Evolutionary conservation across 2,329 filamentous ascomycete genomes (phyloP).

Genomic region (Bipolaris victoriae): DNA sequence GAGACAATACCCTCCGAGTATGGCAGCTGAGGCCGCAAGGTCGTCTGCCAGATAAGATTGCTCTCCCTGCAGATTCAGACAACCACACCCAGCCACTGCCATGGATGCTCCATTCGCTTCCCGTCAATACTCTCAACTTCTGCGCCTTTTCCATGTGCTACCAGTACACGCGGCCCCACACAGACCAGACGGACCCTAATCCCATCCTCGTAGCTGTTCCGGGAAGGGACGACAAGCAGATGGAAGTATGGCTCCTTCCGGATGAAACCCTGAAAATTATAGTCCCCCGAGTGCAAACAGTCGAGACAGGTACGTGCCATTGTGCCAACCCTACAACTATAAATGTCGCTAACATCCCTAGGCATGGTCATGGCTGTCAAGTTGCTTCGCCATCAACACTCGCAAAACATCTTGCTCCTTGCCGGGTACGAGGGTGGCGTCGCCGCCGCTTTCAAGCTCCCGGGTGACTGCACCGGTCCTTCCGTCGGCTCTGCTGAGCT

Average conservation of each 20-base stretch:
- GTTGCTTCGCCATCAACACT: slow-evolving; percentile 34
- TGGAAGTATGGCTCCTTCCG: slow-evolving; percentile 86
- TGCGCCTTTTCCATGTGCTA: slow-evolving; percentile 76
- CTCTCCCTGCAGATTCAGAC: slow-evolving; percentile 71
- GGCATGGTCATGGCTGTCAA: slow-evolving; percentile 90
- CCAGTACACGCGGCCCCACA: not conserved
- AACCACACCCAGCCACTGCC: slow-evolving; percentile 64
- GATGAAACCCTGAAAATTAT: slow-evolving; percentile 71
- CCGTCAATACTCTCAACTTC: slow-evolving; percentile 95
- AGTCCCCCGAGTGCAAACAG: slow-evolving; percentile 54
- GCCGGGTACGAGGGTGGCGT: slow-evolving; percentile 88
- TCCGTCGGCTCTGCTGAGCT: slow-evolving; percentile 50
- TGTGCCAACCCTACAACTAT: slow-evolving; percentile 35
- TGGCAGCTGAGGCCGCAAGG: slow-evolving; percentile 68
- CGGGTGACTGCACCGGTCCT: slow-evolving; percentile 33
- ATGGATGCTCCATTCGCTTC: slow-evolving; percentile 82
- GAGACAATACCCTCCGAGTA: slow-evolving; percentile 83
- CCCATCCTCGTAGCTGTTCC: slow-evolving; percentile 77
- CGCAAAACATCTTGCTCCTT: slow-evolving; percentile 63
- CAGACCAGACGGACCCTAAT: slow-evolving; percentile 9
- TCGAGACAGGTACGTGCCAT: slow-evolving; percentile 50
- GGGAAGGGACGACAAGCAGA: slow-evolving; percentile 56
- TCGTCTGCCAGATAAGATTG: slow-evolving; percentile 63
- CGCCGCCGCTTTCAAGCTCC: slow-evolving; percentile 67
- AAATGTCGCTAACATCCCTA: slow-evolving; percentile 49